These are phyloP conservation scores for Paspalum notatum DNA, from an alignment of 176 grass and related monocot genomes.

Conservation along the genomic window DNA sequence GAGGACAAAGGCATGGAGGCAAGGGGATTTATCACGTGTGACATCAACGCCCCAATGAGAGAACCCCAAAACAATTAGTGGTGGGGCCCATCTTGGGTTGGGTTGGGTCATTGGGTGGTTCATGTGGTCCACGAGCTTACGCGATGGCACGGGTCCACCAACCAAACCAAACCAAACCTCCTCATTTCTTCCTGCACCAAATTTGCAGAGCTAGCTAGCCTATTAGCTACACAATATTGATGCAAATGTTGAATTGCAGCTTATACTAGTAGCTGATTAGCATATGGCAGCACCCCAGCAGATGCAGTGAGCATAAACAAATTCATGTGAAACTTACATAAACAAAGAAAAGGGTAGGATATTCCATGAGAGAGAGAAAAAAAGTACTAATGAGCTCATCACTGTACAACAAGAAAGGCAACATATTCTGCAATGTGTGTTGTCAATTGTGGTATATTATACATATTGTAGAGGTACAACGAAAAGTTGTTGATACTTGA, in stretches of 20 bases:
- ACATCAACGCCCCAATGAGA: conserved; percentile 48
- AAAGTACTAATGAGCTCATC: background rate
- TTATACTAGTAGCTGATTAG: background rate
- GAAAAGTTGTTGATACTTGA: background rate
- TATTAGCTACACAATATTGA: conserved; percentile 6
- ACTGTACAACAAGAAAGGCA: background rate
- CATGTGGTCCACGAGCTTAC: conserved; percentile 50
- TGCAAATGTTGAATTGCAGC: conserved; percentile 32
- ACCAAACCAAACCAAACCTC: conserved; percentile 26
- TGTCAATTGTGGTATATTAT: too few species aligned
- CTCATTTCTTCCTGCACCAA: conserved; percentile 37
- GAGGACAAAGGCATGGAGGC: conserved; percentile 45
- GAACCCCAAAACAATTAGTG: conserved; percentile 44
- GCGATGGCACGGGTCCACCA: conserved; percentile 51
- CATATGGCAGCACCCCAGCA: background rate
- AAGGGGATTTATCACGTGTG: conserved; percentile 66
- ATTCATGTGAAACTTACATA: background rate
- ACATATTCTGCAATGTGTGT: background rate
- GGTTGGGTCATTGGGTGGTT: conserved; percentile 27
- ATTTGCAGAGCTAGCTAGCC: conserved; percentile 37
- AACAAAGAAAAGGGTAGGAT: background rate
- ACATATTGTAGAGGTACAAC: background rate
- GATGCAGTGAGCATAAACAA: background rate
- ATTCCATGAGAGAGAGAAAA: background rate
- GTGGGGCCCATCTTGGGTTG: conserved; percentile 30